phyloP scores from a whole-genome alignment of 2,329 filamentous ascomycete species.

The Alternaria brassicicola region DNA sequence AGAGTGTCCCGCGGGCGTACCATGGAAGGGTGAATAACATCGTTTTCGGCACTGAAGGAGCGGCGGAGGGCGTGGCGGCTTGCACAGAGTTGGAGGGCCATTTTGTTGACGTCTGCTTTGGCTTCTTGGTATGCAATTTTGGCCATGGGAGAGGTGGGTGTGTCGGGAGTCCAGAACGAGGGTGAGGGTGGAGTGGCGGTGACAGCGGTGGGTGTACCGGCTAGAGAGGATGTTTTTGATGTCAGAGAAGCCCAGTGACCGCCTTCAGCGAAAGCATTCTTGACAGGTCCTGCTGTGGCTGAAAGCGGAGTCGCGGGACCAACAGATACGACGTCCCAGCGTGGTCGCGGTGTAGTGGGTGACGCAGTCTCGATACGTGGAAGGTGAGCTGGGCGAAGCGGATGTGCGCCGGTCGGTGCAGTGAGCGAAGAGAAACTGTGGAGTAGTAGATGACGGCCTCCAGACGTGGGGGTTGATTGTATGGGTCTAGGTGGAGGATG shows the following conservation, averaged over 20 bases:
- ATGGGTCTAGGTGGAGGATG: neutral
- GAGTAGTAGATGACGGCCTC: neutral
- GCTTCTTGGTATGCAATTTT: constrained; percentile 9
- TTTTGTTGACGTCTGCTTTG: neutral
- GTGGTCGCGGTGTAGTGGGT: constrained; percentile 15
- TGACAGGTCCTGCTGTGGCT: constrained; percentile 7
- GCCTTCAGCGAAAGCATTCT: constrained; percentile 26
- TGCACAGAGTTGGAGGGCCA: constrained; percentile 16
- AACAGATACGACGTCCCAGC: constrained; percentile 21
- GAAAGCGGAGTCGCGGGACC: constrained; percentile 23
- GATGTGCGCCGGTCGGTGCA: constrained; percentile 5
- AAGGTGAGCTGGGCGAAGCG: constrained; percentile 1
- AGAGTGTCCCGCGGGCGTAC: constrained; percentile 7
- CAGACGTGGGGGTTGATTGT: neutral
- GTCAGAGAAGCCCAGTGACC: constrained; percentile 25
- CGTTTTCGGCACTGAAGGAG: neutral
- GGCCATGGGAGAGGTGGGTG: constrained; percentile 1
- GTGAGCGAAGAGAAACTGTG: constrained; percentile 8
- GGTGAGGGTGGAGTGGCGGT: neutral
- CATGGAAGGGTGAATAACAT: constrained; percentile 15
- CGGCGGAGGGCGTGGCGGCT: constrained; percentile 5
- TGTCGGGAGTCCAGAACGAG: neutral
- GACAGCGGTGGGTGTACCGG: neutral
- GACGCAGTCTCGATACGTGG: constrained; percentile 1
- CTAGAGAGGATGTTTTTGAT: constrained; percentile 3